Base-by-base conservation (phyloP, 306 rosid species). In the Dalbergia cultrata region DNA sequence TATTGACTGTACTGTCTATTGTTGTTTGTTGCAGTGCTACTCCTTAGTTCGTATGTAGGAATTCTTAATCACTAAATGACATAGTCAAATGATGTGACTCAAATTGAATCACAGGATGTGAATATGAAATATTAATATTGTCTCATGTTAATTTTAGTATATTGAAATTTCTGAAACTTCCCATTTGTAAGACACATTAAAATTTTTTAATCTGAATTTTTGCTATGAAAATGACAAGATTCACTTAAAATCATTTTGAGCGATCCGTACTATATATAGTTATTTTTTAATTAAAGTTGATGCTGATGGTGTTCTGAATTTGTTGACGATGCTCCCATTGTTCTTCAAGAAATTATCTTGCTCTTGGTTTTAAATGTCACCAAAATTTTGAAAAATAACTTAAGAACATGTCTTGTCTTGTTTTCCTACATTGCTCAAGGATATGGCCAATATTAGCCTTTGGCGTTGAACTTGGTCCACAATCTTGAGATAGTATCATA, bases 201-300 rank as follows among this genome's bases (percentile, higher is more conserved):
- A 49, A 61, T 63, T 13, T 45, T 26, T 47, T 45, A 43, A 70
- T 56, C 56, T 35, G 9, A 43, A 16, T 50, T 74, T 41, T 66
- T 47, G 34, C 49, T n/a, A 17, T 70, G 72, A 57, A 53, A 62
- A 35, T 53, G 26, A 41, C 56, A 60, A 64, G 26, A 72, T 81
- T 60, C 9, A 5, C 21, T 54, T 67, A 67, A 68, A 62, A 18
- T 49, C 17, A 45, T 73, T 67, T 72, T 72, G 47, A 14, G 67
- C 9, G 4, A 52, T 7, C 63, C 61, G 57, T 37, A 12, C 63
- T 47, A 72, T 17, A 39, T 10, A 18, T 78, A 50, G 47, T 16
- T 73, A 33, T 26, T 58, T 37, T 81, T 76, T 72, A 33, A 58
- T 49, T 76, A 13, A 62, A 57, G 60, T 52, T 75, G 12, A 69